Evolutionary conservation across 805 yeast genomes (phyloP).

Genomic region (Debaryomyces prosopidis): DNA sequence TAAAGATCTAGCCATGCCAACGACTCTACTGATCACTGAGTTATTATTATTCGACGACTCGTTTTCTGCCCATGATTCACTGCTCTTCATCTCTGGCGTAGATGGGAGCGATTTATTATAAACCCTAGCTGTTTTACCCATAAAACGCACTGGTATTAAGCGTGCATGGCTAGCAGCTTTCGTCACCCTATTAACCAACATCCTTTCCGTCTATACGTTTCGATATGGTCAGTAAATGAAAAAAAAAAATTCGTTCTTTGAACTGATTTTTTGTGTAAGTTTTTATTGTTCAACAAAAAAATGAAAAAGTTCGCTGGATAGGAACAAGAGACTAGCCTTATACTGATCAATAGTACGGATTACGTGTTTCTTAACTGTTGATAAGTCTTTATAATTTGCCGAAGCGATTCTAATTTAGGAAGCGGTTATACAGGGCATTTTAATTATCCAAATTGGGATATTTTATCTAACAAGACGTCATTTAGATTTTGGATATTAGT

Average conservation of each 20-base stretch:
- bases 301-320: neutral
- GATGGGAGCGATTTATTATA: slow-evolving; percentile 20
- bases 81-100: slow-evolving; percentile 31
- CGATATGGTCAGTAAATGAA: neutral
- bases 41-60: slow-evolving; percentile 10
- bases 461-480: too few species aligned
- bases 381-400: neutral
- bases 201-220: neutral
- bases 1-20: slow-evolving; percentile 34
- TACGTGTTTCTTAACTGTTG: neutral
- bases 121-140: slow-evolving; percentile 3
- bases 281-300: neutral
- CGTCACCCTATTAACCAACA: slow-evolving; percentile 1
- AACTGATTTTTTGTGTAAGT: slow-evolving; percentile 2
- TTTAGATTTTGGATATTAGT: too few species aligned
- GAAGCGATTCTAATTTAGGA: neutral
- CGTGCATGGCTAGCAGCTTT: neutral
- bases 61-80: slow-evolving; percentile 27
- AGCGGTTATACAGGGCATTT: too few species aligned
- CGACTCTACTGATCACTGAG: slow-evolving; percentile 30
- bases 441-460: too few species aligned
- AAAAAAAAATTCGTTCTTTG: neutral
- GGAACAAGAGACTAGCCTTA: neutral
- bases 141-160: neutral
- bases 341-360: neutral